phyloP scores from a whole-genome alignment of 2,329 filamentous ascomycete species.

The Ophiostoma himal-ulmi region DNA sequence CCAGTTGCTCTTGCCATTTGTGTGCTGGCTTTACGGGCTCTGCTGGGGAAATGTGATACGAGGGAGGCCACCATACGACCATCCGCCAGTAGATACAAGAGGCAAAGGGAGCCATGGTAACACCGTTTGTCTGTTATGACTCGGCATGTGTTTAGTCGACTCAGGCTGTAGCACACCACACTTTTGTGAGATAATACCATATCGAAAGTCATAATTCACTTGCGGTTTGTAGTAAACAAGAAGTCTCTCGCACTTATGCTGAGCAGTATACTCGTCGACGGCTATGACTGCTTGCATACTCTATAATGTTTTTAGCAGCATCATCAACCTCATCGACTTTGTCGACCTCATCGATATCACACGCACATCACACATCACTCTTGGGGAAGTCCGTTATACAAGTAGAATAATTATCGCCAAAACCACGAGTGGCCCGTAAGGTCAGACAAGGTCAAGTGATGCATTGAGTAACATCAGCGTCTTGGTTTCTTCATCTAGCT shows the following conservation, averaged over 20 bases:
- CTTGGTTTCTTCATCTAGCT: not conserved
- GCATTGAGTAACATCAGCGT: not conserved
- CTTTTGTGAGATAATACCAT: not conserved
- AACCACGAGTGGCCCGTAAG: not conserved
- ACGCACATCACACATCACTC: not conserved
- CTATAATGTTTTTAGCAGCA: not conserved
- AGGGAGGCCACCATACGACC: not conserved
- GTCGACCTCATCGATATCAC: not conserved
- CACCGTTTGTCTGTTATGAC: not conserved
- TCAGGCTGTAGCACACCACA: not conserved
- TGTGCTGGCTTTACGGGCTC: not conserved
- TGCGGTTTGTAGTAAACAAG: not conserved
- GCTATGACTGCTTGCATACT: not conserved
- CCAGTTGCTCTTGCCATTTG: not conserved
- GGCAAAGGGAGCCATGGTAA: not conserved
- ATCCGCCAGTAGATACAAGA: not conserved
- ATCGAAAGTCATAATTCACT: not conserved
- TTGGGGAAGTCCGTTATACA: slow-evolving; percentile 2
- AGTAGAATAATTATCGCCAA: not conserved
- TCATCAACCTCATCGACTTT: not conserved
- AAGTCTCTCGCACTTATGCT: not conserved
- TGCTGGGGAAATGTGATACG: not conserved
- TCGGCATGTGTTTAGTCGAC: not conserved
- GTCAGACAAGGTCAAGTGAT: not conserved
- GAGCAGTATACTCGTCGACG: not conserved